Evolutionary conservation across 179 eudicot species (phyloP).

Genomic region (Gypsophila paniculata): DNA sequence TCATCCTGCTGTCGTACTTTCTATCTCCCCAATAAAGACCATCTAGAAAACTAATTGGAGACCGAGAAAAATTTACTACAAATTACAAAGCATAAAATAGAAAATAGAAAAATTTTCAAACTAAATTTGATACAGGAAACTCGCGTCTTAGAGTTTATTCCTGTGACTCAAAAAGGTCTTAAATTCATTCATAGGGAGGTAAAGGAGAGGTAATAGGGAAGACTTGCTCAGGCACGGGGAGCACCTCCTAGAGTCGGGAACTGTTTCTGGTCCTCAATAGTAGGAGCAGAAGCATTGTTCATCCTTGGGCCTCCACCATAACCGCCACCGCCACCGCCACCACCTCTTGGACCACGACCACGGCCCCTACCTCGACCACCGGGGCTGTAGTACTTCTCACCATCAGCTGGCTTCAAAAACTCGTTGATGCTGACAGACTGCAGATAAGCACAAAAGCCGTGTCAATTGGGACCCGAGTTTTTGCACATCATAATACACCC

Average conservation of each 20-base stretch:
- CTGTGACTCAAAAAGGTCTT: conserved; percentile 25
- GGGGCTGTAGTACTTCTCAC: conserved; percentile 45
- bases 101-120: conserved; percentile 3
- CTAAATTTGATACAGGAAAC: conserved; percentile 33
- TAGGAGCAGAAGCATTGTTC: conserved; percentile 43
- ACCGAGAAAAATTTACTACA: conserved; percentile 27
- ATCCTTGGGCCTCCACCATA: conserved; percentile 36
- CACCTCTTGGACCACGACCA: conserved; percentile 46
- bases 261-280: conserved; percentile 58
- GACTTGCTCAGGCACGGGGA: conserved; percentile 16
- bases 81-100: conserved; percentile 18
- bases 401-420: conserved; percentile 84
- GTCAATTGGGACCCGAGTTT: neutral
- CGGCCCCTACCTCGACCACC: conserved; percentile 59
- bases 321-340: conserved; percentile 30
- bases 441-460: conserved; percentile 10
- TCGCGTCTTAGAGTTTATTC: conserved; percentile 26
- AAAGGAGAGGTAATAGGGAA: neutral
- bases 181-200: conserved; percentile 13
- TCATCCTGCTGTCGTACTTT: conserved; percentile 17
- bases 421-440: conserved; percentile 80
- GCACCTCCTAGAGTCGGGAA: conserved; percentile 73
- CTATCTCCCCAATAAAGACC: conserved; percentile 14
- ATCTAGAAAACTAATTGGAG: conserved; percentile 7
- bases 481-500: neutral